phyloP scores from a whole-genome alignment of 306 rosid genomes.

The Purshia tridentata region DNA sequence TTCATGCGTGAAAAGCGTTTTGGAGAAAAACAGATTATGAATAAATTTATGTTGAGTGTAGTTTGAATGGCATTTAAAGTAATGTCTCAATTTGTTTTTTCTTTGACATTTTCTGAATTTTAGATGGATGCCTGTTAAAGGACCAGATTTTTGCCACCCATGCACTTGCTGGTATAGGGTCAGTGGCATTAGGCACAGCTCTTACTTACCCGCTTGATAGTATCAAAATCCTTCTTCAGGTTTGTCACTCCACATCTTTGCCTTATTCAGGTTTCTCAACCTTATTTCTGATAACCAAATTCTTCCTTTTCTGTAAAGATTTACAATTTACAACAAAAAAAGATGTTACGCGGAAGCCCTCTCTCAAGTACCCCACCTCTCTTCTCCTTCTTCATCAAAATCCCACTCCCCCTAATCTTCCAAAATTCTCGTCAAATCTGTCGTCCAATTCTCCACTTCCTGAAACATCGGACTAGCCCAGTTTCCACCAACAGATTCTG shows the following conservation, averaged over 20 bases:
- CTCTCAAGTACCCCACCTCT: constrained; percentile 42
- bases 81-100: neutral
- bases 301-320: neutral
- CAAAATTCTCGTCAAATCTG: constrained; percentile 18
- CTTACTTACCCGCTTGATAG: constrained; percentile 79
- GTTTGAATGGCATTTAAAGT: neutral
- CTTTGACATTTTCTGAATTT: constrained; percentile 13
- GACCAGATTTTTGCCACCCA: constrained; percentile 56
- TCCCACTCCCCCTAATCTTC: constrained; percentile 31
- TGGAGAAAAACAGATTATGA: too few relatives aligned
- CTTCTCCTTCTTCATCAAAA: constrained; percentile 43
- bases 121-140: constrained; percentile 66
- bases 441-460: constrained; percentile 3
- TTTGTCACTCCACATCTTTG: constrained; percentile 10
- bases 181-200: constrained; percentile 64
- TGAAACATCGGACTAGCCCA: constrained; percentile 8
- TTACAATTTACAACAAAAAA: neutral
- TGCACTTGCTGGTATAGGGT: constrained; percentile 57
- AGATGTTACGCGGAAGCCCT: constrained; percentile 28
- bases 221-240: constrained; percentile 73
- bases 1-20: neutral
- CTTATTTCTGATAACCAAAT: neutral
- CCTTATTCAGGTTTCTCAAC: constrained; percentile 53
- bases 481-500: constrained; percentile 5
- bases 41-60: neutral